Evolutionary conservation across 768 basidiomycete genomes (phyloP).

Genomic region (Paxillus rubicundulus): DNA sequence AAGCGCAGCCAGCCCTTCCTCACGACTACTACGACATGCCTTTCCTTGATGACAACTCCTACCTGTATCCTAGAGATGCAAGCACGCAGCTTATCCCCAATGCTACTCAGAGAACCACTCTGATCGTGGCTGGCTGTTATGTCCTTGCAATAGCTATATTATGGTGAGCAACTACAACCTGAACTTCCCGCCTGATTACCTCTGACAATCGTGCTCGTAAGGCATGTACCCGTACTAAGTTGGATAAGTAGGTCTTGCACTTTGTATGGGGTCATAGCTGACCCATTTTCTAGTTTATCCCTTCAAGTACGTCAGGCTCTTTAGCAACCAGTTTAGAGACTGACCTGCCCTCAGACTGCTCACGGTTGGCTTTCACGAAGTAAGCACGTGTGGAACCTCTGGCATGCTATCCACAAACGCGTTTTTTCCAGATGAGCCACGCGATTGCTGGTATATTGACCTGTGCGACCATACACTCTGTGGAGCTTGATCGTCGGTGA

Average conservation of each 20-base stretch:
- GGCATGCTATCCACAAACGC: neutral
- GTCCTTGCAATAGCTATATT: constrained; percentile 73
- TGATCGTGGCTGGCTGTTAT: constrained; percentile 80
- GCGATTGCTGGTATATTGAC: constrained; percentile 78
- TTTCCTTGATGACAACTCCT: constrained; percentile 15
- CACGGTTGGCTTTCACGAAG: constrained; percentile 89
- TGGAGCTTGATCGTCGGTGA: constrained; percentile 80
- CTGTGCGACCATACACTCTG: constrained; percentile 81
- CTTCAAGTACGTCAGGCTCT: constrained; percentile 70
- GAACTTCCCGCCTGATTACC: neutral
- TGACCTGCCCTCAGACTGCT: constrained; percentile 51
- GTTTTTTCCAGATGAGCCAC: constrained; percentile 70
- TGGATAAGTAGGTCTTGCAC: constrained; percentile 58
- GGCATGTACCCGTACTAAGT: constrained; percentile 77
- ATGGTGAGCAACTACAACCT: constrained; percentile 49
- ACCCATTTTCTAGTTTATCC: constrained; percentile 64
- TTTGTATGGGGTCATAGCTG: constrained; percentile 8
- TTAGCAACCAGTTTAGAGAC: neutral
- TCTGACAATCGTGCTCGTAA: constrained; percentile 25
- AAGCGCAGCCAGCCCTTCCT: neutral
- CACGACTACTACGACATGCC: constrained; percentile 32
- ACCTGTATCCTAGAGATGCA: constrained; percentile 27
- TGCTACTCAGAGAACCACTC: constrained; percentile 67
- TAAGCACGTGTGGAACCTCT: constrained; percentile 25
- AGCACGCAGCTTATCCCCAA: constrained; percentile 54